Evolutionary conservation across 2,329 filamentous ascomycete genomes (phyloP).

Genomic region (Fusarium transvaalense): DNA sequence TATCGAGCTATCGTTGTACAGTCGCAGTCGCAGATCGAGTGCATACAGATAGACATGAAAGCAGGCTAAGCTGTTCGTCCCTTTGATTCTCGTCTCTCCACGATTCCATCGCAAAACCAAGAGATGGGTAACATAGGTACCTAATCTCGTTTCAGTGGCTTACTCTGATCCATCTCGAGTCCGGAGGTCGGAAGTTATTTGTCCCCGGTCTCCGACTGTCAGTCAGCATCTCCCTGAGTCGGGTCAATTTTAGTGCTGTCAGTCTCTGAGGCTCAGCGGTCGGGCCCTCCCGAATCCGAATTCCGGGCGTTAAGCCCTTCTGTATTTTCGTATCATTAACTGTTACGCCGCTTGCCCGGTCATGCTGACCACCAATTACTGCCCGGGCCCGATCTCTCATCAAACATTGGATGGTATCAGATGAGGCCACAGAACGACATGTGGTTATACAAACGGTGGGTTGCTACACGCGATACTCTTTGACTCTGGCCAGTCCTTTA

Average conservation of each 20-base stretch:
- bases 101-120: conserved; percentile 1
- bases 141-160: conserved; percentile 5
- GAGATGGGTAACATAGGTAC: conserved; percentile 10
- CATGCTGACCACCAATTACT: conserved; percentile 1
- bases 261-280: not conserved
- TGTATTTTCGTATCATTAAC: conserved; percentile 21
- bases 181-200: conserved; percentile 22
- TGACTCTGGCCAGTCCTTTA: not conserved
- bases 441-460: not conserved
- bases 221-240: not conserved
- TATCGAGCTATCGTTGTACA: conserved; percentile 20
- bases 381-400: conserved; percentile 4
- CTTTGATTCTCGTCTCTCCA: not conserved
- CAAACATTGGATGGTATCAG: not conserved
- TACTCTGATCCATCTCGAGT: not conserved
- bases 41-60: not conserved
- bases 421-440: not conserved
- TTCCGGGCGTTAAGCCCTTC: conserved; percentile 7
- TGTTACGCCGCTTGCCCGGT: not conserved
- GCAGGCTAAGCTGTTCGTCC: not conserved
- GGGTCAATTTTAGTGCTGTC: not conserved
- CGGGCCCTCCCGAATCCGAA: conserved; percentile 23
- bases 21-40: conserved; percentile 2
- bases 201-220: conserved; percentile 20
- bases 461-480: not conserved